A percentile compares a stretch with the other conserved stretches of the same genome.
phyloP scores from a whole-genome alignment of 129 eudicot species.

The Flaveria robusta region DNA sequence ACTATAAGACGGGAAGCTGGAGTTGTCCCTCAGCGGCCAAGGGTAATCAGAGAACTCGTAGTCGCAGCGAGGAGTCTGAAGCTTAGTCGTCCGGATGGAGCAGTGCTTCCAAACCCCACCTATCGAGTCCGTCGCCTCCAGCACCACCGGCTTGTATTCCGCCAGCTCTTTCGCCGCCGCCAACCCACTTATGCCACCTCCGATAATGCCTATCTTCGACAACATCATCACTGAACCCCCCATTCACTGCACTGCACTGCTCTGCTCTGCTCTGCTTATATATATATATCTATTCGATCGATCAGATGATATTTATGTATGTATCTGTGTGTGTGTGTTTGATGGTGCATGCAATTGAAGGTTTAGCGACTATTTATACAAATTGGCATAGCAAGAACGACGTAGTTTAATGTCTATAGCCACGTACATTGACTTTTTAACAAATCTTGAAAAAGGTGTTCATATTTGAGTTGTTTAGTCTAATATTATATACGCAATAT shows the following conservation, averaged over 20 bases:
- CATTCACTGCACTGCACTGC: too few species aligned
- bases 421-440: slow-evolving; percentile 27
- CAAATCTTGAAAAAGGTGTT: slow-evolving; percentile 22
- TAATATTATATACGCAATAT: neutral
- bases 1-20: slow-evolving; percentile 60
- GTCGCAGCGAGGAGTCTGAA: slow-evolving; percentile 97
- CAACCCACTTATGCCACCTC: slow-evolving; percentile 93
- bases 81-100: slow-evolving; percentile 71
- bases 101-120: slow-evolving; percentile 96
- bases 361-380: slow-evolving; percentile 23
- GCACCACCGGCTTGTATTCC: slow-evolving; percentile 66
- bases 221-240: slow-evolving; percentile 24
- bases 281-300: too few species aligned
- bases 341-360: slow-evolving; percentile 22
- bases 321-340: neutral
- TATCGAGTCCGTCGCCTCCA: slow-evolving; percentile 77
- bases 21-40: slow-evolving; percentile 77
- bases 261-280: too few species aligned
- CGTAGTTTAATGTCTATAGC: neutral
- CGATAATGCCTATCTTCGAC: slow-evolving; percentile 82
- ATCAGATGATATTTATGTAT: neutral
- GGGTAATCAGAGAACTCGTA: slow-evolving; percentile 96
- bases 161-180: slow-evolving; percentile 94
- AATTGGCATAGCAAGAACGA: neutral
- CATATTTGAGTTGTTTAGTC: slow-evolving; percentile 16